Base-by-base conservation (phyloP, 305 asterid species). In the Fraxinus baroniana region DNA sequence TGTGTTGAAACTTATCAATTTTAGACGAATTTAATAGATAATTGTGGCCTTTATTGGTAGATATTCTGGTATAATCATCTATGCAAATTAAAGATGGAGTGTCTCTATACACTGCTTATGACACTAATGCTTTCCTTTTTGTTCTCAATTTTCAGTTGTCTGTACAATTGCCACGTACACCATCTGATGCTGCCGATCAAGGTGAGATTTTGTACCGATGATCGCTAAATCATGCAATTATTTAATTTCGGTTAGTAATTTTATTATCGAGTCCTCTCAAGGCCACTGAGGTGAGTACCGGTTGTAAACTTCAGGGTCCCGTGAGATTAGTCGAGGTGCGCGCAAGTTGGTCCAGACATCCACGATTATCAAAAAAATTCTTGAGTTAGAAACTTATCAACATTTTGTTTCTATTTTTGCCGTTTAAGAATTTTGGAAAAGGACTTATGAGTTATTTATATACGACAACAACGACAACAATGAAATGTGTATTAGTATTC, bases 141-240 rank as follows among this genome's bases (percentile, higher is more conserved):
- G 81, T 74, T 77, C 86, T 73, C 74, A 79, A 86, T 75, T 84
- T 86, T 88, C 96, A 97, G 99, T 91, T 97, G 83, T 87, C 99
- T 0, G 91, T 82, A 70, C 93, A 88, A 89, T 89, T 94, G 41
- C 89, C 86, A 8, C 94, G 80, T 79, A 83, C 92, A 74, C 87
- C 93, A 86, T 82, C 87, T 76, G 99, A 97, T 85, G 88, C 94
- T 77, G 87, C 91, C 77, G 98, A 97, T 87, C 97, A 97, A 97
- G 98, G 99, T 97, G 89, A 86, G 87, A 82, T 82, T 84, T 85
- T 84, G 78, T 76, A 35, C 86, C 79, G 80, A 87, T 77, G 86
- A 89, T 83, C 88, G 86, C 82, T 64, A 37, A 35, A 74, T 85
- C 84, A 83, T 86, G 77, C 85, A 79, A 77, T 84, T 88, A 71